Base-by-base conservation (phyloP, 257 asterid species). In the Verbascum thapsus region DNA sequence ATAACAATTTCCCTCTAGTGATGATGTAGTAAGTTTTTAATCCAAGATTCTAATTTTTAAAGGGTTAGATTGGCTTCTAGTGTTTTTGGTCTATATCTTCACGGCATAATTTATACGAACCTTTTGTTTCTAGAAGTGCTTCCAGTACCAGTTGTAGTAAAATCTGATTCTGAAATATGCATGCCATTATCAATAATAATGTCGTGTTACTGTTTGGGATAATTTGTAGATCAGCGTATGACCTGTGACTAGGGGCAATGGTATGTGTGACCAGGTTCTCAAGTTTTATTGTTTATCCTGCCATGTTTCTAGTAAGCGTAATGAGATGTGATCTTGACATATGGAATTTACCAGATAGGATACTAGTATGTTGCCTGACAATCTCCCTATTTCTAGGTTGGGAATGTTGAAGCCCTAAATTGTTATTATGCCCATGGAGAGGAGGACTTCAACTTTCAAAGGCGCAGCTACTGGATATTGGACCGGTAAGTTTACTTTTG, bases 381-480 rank as follows among this genome's bases (percentile, higher is more conserved):
- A 13, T 61, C 73, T 71, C 65, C 8, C 48, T 70, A 53, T 69
- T 76, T 52, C 67, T 80, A 94, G 99, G 99, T 94, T 53, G 99
- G 98, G 64, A 82, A 74, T 78, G 86, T 74, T 40, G 99, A 94
- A 78, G 95, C 95, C 63, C 69, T 94, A 43, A 90, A 90, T 59
- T 94, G 99, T 79, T 94, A 94, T 71, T 94, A 94, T 66, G 97
- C 99, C 23, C 97, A 87, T 73, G 96, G 97, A 61, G 95, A 81
- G 72, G 86, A 76, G 66, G 88, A 84, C 69, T 75, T 88, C 19
- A 82, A 76, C 67, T 88, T 94, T 75, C 95, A 84, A 81, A 85
- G 99, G 67, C 97, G 99, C 66, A 82, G 96, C 85, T 94, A 81
- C 69, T 94, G 99, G 99, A 90, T 87, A 78, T 80, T 94, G 82